A percentile compares a stretch with the other conserved stretches of the same genome.
Conservation (phyloP, 2,329 filamentous ascomycete genomes). For the Talaromyces sp. region DNA sequence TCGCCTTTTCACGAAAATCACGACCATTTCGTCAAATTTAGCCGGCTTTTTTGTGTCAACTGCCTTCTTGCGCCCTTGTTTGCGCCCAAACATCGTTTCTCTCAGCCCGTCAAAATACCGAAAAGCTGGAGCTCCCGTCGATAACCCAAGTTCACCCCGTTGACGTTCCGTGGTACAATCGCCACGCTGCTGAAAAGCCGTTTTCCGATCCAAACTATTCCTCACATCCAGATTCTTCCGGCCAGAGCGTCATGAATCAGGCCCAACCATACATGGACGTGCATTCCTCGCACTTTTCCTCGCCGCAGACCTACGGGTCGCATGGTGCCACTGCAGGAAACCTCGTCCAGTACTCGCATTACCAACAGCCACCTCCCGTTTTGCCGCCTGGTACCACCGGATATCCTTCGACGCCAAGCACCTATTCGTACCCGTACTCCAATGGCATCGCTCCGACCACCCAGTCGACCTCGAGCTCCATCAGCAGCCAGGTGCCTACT, state of each 20-base stretch:
- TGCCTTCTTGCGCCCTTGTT: constrained; percentile 11
- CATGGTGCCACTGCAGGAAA: constrained; percentile 70
- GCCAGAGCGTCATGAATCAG: constrained; percentile 68
- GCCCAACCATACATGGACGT: constrained; percentile 81
- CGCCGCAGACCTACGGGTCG: constrained; percentile 67
- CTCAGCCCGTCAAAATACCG: constrained; percentile 50
- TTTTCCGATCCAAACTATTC: constrained; percentile 30
- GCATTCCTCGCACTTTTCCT: constrained; percentile 68
- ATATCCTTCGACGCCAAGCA: constrained; percentile 54
- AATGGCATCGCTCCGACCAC: constrained; percentile 73
- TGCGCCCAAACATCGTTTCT: constrained; percentile 19
- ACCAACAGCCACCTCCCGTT: constrained; percentile 64
- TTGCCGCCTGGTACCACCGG: constrained; percentile 66
- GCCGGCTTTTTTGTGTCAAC: background rate
- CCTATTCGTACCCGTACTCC: constrained; percentile 61
- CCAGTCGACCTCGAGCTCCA: constrained; percentile 63
- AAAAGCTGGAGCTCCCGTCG: constrained; percentile 91
- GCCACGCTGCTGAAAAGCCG: constrained; percentile 59
- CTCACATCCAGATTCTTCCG: constrained; percentile 39
- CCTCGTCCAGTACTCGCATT: constrained; percentile 72
- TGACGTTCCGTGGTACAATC: constrained; percentile 66
- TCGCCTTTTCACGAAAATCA: constrained; percentile 28
- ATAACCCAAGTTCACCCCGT: constrained; percentile 72
- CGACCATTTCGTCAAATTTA: constrained; percentile 22
- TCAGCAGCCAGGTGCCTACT: constrained; percentile 61